These are phyloP conservation scores for Schizochytrium sp. DNA, from an alignment of 108 stramenopile genomes.

Conservation along the genomic window DNA sequence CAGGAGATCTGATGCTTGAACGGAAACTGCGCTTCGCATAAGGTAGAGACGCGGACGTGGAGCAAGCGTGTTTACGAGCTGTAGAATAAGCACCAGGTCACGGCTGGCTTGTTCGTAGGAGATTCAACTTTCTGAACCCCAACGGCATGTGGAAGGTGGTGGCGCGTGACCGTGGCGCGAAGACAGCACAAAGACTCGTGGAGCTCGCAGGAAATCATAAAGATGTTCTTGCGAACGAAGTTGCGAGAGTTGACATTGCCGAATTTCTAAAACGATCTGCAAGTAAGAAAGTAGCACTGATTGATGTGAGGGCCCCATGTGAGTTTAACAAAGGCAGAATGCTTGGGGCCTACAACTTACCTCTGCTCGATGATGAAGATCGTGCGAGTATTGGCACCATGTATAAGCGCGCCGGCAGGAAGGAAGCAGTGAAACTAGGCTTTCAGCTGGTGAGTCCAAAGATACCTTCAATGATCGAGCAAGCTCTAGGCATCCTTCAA, in stretches of 20 bases:
- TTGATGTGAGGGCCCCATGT: background rate
- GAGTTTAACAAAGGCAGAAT: background rate
- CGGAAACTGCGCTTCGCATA: no score
- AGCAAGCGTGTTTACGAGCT: no score
- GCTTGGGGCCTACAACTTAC: background rate
- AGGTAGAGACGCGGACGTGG: no score
- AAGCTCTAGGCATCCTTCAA: background rate
- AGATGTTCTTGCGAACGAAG: no score
- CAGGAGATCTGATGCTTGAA: no score
- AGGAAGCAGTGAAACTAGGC: background rate
- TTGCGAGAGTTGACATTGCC: background rate
- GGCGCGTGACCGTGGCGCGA: no score
- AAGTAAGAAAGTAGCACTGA: background rate
- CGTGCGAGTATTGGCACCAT: background rate
- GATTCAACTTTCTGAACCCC: no score
- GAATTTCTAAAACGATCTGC: background rate
- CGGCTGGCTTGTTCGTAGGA: no score
- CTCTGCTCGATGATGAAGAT: conserved; percentile 9
- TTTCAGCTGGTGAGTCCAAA: background rate
- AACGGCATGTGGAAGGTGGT: no score
- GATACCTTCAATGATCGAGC: background rate
- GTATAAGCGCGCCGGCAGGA: background rate
- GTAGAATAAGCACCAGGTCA: no score
- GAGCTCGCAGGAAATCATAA: no score
- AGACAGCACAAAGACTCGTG: no score